Base-by-base conservation (phyloP, 768 basidiomycete genomes). In the Trametes coccinea region DNA sequence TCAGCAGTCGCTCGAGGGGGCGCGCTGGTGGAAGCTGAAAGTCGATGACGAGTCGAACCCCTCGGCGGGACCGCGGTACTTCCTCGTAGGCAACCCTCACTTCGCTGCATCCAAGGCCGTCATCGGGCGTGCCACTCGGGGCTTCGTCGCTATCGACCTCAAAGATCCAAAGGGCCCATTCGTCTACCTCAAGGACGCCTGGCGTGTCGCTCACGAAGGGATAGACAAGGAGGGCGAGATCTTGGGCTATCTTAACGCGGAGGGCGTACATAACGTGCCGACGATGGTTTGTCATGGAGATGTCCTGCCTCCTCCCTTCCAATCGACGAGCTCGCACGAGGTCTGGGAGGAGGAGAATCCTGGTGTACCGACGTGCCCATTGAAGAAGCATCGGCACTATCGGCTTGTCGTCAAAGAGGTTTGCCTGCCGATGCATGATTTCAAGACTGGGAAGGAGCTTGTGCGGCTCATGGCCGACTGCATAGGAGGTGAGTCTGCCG, bases 401-500 rank as follows among this genome's bases (percentile, higher is more conserved):
- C 61, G 61, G 2, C 50, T 62, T 16, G 55, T 53, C n/a, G 61
- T 62, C 14, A 57, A 62, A 40, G 55, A 62, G 39, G 61, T 57
- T 2, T 44, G 56, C 10, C 34, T 29, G 11, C 44, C 55, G 6
- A 14, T 56, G 44, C 16, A 22, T 4, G 14, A 50, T 3, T 61
- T 61, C 14, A 10, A 8, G 6, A 45, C 41, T 40, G 33, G 37
- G 3, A 16, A 2, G 13, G 17, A 56, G 40, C 43, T 61, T 2
- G 54, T 56, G 4, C 27, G 5, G 6, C n/a, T 27, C 22, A 0
- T 16, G 39, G 14, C 16, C n/a, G 31, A 44, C 16, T 56, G 55
- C 22, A 27, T 62, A 5, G 9, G 13, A 14, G 50, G 55, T 49
- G 34, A 13, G 55, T 14, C 1, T 34, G n/a, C 22, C 10, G 14